Evolutionary conservation across 805 yeast species (phyloP), one percentile per base, ranked within the genome.

Genomic region (Monosporozyma yasuniensis): DNA sequence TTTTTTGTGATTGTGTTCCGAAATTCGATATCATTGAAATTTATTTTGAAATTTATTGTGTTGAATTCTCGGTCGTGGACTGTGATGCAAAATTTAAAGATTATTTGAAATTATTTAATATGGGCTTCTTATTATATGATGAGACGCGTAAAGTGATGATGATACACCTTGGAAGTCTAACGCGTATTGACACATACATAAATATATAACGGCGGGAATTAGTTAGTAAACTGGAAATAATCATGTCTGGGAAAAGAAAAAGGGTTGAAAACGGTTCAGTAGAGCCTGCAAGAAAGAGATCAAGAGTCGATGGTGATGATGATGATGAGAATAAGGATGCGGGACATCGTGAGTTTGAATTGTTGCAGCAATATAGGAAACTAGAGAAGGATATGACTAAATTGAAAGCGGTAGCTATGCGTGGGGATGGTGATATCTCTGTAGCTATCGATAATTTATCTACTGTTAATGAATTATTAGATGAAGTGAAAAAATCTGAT

Each of bases 351-450:
- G 52, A 48, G 38, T 68, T 64, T 28, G 56, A 61, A 5, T 56
- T 68, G 9, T 49, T 70, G 38, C 58, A 67, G 10, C 56, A 62
- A n/a, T 65, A 68, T 23, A 61, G 74, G 43, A 53, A 58, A 12
- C 44, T 71, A 1, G 61, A 62, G 34, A 47, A 63, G 9, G 61
- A 58, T 9, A 51, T 69, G 39, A 55, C 57, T 14, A 56, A 61
- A 23, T 78, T 74, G 22, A 69, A 79, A 44, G 73, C 78, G 0
- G 73, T 74, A 44, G 77, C 81, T 0, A 75, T 79, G 2, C 72
- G 81, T 30, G 42, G 42, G 16, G 83, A 79, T 14, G 79, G 79
- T 39, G 88, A 86, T 12, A 66, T 81, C 2, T 59, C 64, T 12
- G 58, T 73, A 18, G 83, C 81, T 2, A 60, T 71, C 2, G 58